These are phyloP conservation scores for Paramarasmius palmivorus DNA, from an alignment of 1,284 basidiomycete species.

Conservation along the genomic window DNA sequence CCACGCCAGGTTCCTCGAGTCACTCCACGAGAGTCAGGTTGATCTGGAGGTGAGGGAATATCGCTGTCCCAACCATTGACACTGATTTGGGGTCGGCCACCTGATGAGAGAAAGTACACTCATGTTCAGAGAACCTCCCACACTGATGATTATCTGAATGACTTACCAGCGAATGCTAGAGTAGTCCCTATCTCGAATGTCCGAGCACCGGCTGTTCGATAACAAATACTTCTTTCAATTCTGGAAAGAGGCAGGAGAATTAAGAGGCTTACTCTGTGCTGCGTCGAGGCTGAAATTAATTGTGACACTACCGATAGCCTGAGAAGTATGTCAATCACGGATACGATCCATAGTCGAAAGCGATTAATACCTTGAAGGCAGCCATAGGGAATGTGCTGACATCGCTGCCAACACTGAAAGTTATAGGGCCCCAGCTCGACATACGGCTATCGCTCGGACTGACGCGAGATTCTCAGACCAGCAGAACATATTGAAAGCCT, in stretches of 20 bases:
- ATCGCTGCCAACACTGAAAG: constrained; percentile 40
- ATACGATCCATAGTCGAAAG: not conserved
- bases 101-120: constrained; percentile 27
- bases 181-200: constrained; percentile 48
- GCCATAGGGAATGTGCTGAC: constrained; percentile 46
- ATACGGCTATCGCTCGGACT: constrained; percentile 41
- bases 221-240: no score
- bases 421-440: constrained; percentile 44
- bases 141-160: no score
- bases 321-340: not conserved
- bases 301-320: constrained; percentile 30
- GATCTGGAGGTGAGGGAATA: constrained; percentile 9
- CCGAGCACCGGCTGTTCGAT: constrained; percentile 31
- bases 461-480: constrained; percentile 14
- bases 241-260: no score
- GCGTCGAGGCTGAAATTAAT: not conserved
- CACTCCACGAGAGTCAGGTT: constrained; percentile 25
- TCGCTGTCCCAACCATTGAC: not conserved
- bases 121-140: no score
- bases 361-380: constrained; percentile 34
- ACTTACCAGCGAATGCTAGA: constrained; percentile 46
- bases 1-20: constrained; percentile 49
- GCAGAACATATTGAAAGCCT: not conserved
- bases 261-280: constrained; percentile 8
- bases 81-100: not conserved